Percentiles rank a stretch among this genome's conserved stretches.
Evolutionary conservation across 257 asterid species (phyloP).

Genomic region (Thymus quinquecostatus): DNA sequence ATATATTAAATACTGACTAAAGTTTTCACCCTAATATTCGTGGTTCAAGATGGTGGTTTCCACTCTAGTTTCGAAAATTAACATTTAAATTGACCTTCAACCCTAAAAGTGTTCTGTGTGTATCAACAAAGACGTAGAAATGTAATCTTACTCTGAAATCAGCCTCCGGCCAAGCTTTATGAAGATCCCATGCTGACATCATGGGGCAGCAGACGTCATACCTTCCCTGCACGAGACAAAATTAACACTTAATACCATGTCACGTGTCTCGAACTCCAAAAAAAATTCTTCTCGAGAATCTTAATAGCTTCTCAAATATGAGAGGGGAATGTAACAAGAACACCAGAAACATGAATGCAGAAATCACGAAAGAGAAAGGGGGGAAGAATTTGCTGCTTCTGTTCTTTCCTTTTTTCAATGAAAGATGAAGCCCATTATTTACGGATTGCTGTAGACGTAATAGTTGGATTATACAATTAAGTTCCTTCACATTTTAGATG

Average conservation of each 20-base stretch:
- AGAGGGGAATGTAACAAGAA: neutral
- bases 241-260: constrained; percentile 10
- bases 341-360: neutral
- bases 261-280: neutral
- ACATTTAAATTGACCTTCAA: neutral
- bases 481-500: neutral
- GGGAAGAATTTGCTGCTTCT: neutral
- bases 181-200: constrained; percentile 99
- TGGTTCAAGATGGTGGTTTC: neutral
- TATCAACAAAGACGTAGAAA: constrained; percentile 13
- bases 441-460: neutral
- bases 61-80: neutral
- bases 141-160: constrained; percentile 67
- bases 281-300: too few relatives aligned
- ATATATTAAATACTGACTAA: too few relatives aligned
- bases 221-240: constrained; percentile 71
- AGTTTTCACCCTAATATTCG: too few relatives aligned
- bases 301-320: neutral
- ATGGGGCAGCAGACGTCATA: constrained; percentile 91
- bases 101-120: constrained; percentile 9
- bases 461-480: neutral
- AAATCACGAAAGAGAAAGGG: neutral
- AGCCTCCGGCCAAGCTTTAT: constrained; percentile 97
- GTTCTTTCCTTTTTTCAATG: neutral
- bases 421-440: neutral